phyloP scores from a whole-genome alignment of 768 basidiomycete genomes.

The Mrakia gelida region DNA sequence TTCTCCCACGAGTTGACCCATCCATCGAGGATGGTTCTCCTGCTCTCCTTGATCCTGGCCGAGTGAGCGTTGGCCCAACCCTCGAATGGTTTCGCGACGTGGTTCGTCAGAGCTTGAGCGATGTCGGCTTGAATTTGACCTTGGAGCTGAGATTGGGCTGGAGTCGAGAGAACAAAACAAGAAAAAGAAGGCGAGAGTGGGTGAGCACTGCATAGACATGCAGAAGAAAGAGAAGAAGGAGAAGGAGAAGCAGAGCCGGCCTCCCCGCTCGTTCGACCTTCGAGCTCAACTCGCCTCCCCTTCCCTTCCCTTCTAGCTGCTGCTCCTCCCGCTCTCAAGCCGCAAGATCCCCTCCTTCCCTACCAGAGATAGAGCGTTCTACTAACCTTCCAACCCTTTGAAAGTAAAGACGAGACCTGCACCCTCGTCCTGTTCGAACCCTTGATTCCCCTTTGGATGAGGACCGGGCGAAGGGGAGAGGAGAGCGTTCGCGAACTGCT shows the following conservation, averaged over 20 bases:
- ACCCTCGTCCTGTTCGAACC: conserved; percentile 29
- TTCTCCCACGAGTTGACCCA: conserved; percentile 24
- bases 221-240: not conserved
- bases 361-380: no score
- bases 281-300: not conserved
- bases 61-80: conserved; percentile 24
- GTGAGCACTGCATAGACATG: not conserved
- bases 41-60: conserved; percentile 19
- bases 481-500: conserved; percentile 6
- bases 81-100: conserved; percentile 21
- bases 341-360: no score
- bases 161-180: not conserved
- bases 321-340: not conserved
- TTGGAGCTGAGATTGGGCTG: conserved; percentile 20
- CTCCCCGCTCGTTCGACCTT: not conserved
- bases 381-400: conserved; percentile 25
- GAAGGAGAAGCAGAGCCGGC: no score
- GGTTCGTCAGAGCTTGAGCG: conserved; percentile 16
- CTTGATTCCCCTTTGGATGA: not conserved
- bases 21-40: conserved; percentile 20
- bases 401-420: conserved; percentile 27
- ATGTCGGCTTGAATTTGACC: conserved; percentile 15
- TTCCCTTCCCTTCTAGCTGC: not conserved
- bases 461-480: not conserved
- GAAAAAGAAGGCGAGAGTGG: not conserved